Evolutionary conservation across 371 early-diverging fungal species (phyloP), one percentile per base, ranked within the genome.

Genomic region (Zopfochytrium polystomum): DNA sequence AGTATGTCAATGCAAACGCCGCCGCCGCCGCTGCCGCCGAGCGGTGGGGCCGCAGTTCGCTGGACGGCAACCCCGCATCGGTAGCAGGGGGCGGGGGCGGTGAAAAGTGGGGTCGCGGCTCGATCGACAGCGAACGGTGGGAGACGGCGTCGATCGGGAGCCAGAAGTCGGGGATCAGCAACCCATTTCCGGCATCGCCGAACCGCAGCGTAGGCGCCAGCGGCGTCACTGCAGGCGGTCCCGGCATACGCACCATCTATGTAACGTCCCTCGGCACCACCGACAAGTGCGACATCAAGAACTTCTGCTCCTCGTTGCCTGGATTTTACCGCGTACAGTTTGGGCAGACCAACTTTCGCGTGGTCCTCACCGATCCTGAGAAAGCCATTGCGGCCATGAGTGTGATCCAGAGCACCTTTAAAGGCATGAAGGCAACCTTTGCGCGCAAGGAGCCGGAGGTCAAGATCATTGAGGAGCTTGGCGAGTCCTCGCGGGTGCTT

Each of bases 291-390:
- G 62, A 64, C 45, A 26, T 60, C 31, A 55, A 44, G 33, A 47
- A 52, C 6, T 22, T 58, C n/a, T 45, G 55, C 42, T 7, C 30
- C 15, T 46, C 33, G 15, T 63, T 66, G 15, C 65, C 65, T 49
- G 70, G 70, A 3, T 70, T 70, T 49, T 27, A 48, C 18, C 66
- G 66, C 26, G 45, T 62, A 13, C 66, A 65, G 30, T 70, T 62
- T 53, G 63, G 62, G 15, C 62, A 47, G 27, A 46, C 52, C 22
- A 60, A 66, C 42, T 70, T 65, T 55, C 62, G 66, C 27, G 63
- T 64, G 5, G 55, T 66, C 2, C 52, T 70, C 7, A 33, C 46
- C 9, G 49, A 57, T 32, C 9, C 63, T 3, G 62, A 59, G 18
- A 30, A 53, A 32, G 70, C 70, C 9, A 26, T 26, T 11, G 62